Percentiles rank a stretch among this genome's conserved stretches.
These are phyloP conservation scores for Didymella arachidicola DNA, from an alignment of 2,329 filamentous ascomycete genomes.

Conservation along the genomic window DNA sequence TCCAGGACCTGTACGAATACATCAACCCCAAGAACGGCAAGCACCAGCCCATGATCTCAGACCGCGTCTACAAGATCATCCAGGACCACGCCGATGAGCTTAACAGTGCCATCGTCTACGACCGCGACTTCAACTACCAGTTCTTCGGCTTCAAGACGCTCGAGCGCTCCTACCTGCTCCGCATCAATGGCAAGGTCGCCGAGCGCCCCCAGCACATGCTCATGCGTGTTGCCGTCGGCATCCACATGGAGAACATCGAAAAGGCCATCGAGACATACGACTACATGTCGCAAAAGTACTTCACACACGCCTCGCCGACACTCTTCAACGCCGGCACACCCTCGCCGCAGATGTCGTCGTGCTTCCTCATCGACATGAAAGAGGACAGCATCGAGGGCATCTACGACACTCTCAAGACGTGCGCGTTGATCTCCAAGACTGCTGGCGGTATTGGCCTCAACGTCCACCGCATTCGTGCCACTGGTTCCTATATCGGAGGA, in stretches of 20 bases:
- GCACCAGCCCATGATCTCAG: constrained; percentile 91
- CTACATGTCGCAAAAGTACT: constrained; percentile 98
- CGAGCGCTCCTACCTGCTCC: constrained; percentile 95
- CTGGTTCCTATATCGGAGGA: constrained; percentile 96
- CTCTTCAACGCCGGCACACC: constrained; percentile 98
- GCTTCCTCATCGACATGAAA: constrained; percentile 99
- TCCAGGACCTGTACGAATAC: constrained; percentile 93
- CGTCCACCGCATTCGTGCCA: constrained; percentile 94
- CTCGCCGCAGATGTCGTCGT: constrained; percentile 92
- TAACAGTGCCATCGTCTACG: constrained; percentile 98
- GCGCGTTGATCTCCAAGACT: constrained; percentile 99
- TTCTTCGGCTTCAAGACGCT: constrained; percentile 99
- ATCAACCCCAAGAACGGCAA: constrained; percentile 91
- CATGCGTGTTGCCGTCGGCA: constrained; percentile 97
- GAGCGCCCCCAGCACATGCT: constrained; percentile 99
- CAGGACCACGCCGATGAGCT: constrained; percentile 97
- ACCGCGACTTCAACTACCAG: constrained; percentile 99
- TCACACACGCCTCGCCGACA: constrained; percentile 97
- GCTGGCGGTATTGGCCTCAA: constrained; percentile 98
- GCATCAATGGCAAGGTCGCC: constrained; percentile 93
- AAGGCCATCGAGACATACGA: constrained; percentile 97
- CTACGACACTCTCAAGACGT: constrained; percentile 98
- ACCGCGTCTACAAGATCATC: constrained; percentile 87
- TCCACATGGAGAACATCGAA: constrained; percentile 94
- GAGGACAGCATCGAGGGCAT: constrained; percentile 99